Evolutionary conservation across 805 yeast genomes (phyloP), one percentile per base, ranked within the genome.

Genomic region (Deakozyma indianensis): DNA sequence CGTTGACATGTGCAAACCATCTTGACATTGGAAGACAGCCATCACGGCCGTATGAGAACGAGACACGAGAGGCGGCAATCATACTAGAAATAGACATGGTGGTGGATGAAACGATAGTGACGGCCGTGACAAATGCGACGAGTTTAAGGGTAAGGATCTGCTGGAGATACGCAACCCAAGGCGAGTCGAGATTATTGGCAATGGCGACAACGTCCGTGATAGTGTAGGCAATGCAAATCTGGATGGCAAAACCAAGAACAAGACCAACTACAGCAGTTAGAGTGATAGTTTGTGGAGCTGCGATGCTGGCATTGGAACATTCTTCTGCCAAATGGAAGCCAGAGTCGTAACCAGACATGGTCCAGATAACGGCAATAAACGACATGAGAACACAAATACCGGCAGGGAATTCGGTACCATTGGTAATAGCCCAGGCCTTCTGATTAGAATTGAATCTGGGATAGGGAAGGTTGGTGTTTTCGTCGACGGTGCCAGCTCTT

Each of bases 321-420:
- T 77, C 83, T 61, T 80, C 88, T n/a, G 83, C 70, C 49, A 80
- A 64, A 55, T 81, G 86, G 65, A 79, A 80, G 0, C 86, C 83
- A 21, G 83, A 75, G 56, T 80, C 86, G 56, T 77, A 81, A 22
- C 85, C 86, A 41, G 80, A 71, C 84, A 80, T 78, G 32, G 80
- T 75, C 65, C 65, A 61, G 47, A 58, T 56, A n/a, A 60, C 61
- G 16, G 65, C 54, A 35, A 61, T 46, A 52, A 61, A 60, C 3
- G 76, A 66, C 68, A 75, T 67, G 47, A 78, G 59, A 53, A 75
- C 65, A 23, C 79, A 70, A 43, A 77, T 65, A 45, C 83, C 83
- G 43, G 67, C 66, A n/a, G 81, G 79, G 68, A 73, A 78, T 18
- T 75, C 81, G 14, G 83, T 75, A 50, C 67, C 71, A 58, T 78